These are phyloP conservation scores for Acorus calamus DNA, from an alignment of 106 monocot species.

Conservation along the genomic window DNA sequence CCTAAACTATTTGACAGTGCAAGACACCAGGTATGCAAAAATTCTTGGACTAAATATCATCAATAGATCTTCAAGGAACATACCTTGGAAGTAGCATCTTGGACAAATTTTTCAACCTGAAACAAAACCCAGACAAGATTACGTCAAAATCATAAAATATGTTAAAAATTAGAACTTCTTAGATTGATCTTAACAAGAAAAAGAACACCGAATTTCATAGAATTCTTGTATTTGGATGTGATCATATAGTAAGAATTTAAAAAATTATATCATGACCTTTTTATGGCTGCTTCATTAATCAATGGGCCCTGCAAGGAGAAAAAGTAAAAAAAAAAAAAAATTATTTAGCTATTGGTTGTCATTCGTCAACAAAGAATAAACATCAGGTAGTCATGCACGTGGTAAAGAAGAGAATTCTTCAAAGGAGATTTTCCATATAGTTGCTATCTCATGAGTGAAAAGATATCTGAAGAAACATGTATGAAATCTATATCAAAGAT, in stretches of 20 bases:
- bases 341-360: no score
- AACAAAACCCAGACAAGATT: constrained; percentile 9
- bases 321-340: background rate
- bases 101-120: constrained; percentile 72
- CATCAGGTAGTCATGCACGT: no score
- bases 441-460: no score
- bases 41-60: no score
- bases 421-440: no score
- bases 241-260: background rate
- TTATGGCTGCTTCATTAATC: constrained; percentile 92
- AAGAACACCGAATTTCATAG: background rate
- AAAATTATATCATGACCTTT: constrained; percentile 35
- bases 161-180: background rate
- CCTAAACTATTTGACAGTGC: no score
- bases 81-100: constrained; percentile 88
- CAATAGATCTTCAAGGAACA: background rate
- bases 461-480: no score
- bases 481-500: no score
- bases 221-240: background rate
- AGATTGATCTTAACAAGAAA: no score
- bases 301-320: constrained; percentile 69
- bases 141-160: constrained; percentile 3
- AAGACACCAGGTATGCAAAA: no score
- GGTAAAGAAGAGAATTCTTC: no score
- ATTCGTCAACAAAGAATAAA: no score